Percentiles rank a stretch among this genome's conserved stretches.
These are phyloP conservation scores for Dactylonectria macrodidyma DNA, from an alignment of 2,329 filamentous ascomycete genomes.

Conservation along the genomic window DNA sequence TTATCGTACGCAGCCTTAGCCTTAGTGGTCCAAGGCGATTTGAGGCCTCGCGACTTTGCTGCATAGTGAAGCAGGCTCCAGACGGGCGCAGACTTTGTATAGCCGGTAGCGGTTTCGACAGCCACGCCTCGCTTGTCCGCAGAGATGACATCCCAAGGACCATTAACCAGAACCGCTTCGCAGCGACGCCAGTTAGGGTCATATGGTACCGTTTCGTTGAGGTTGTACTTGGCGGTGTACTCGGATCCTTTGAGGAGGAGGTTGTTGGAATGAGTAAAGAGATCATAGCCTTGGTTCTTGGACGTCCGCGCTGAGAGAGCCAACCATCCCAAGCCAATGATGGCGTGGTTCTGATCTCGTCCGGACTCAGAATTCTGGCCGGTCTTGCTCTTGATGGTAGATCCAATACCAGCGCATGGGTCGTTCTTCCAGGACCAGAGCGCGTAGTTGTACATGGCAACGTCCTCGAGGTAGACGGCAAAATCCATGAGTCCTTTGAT, in stretches of 20 bases:
- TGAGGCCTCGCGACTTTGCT: no score
- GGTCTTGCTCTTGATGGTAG: conserved; percentile 49
- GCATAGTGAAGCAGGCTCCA: no score
- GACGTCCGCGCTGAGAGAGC: conserved; percentile 52
- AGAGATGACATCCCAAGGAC: conserved; percentile 50
- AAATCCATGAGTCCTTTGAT: conserved; percentile 57
- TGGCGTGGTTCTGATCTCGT: conserved; percentile 55
- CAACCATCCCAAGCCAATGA: conserved; percentile 52
- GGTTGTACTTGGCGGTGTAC: conserved; percentile 57
- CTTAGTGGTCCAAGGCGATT: no score
- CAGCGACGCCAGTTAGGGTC: conserved; percentile 55
- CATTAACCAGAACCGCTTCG: conserved; percentile 57
- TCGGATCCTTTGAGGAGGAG: conserved; percentile 54
- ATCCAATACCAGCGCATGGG: conserved; percentile 53
- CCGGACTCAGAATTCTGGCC: conserved; percentile 56
- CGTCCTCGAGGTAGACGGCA: conserved; percentile 58
- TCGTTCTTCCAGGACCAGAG: conserved; percentile 54
- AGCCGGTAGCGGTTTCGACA: no score
- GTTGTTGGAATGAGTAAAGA: conserved; percentile 51
- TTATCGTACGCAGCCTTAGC: no score
- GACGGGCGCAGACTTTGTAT: no score
- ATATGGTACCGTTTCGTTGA: conserved; percentile 53
- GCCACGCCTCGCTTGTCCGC: conserved; percentile 14
- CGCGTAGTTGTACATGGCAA: conserved; percentile 58
- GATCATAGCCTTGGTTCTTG: conserved; percentile 54